Conservation (phyloP, 495 filamentous ascomycete genomes). For the Aspergillus coremiiformis region DNA sequence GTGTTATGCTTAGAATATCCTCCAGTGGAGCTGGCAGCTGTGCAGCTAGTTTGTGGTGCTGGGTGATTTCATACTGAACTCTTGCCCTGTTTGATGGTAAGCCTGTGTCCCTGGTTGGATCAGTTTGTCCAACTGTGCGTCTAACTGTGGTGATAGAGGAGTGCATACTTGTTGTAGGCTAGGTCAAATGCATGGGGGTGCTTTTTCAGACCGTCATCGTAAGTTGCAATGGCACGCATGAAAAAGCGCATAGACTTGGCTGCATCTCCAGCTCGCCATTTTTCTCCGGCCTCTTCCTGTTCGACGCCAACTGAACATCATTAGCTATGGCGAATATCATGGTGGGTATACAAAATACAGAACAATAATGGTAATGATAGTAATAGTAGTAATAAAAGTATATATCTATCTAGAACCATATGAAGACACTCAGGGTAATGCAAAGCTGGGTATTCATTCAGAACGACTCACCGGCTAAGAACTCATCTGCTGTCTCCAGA, state of each 20-base stretch:
- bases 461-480: constrained; percentile 42
- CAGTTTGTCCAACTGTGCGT: not conserved
- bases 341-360: not conserved
- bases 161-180: constrained; percentile 63
- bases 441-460: not conserved
- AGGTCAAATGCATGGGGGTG: constrained; percentile 57
- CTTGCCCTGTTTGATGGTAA: constrained; percentile 39
- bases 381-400: not conserved
- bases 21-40: constrained; percentile 45
- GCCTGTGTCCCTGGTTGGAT: not conserved
- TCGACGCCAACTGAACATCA: constrained; percentile 51
- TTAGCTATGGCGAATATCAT: not conserved
- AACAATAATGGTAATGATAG: not conserved
- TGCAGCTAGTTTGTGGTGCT: constrained; percentile 48
- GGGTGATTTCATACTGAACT: constrained; percentile 58
- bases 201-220: constrained; percentile 51
- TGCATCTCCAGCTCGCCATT: constrained; percentile 66
- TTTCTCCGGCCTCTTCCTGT: constrained; percentile 61
- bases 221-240: constrained; percentile 55
- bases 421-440: not conserved
- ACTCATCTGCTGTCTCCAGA: constrained; percentile 56
- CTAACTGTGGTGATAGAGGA: not conserved
- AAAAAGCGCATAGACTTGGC: constrained; percentile 64
- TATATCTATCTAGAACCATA: not conserved
- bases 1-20: constrained; percentile 47